These are phyloP conservation scores for Tulasnella calospora DNA, from an alignment of 768 basidiomycete species.

Conservation along the genomic window DNA sequence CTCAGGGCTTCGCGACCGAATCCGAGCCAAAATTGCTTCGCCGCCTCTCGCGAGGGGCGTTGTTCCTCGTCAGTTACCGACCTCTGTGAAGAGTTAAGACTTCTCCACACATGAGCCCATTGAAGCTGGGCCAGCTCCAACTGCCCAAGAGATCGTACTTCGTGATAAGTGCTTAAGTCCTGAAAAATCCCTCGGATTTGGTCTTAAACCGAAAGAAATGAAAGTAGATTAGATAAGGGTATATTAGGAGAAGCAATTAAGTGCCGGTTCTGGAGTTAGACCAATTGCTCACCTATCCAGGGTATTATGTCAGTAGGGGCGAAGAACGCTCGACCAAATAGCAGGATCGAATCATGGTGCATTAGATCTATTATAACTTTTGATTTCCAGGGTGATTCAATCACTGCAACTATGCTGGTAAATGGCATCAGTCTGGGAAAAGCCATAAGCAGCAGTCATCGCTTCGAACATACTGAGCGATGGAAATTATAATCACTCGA, in stretches of 20 bases:
- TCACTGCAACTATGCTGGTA: neutral
- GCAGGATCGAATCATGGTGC: neutral
- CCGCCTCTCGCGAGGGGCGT: neutral
- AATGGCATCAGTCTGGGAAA: neutral
- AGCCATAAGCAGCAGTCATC: neutral
- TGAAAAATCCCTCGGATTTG: neutral
- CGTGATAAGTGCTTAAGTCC: neutral
- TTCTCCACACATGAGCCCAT: neutral
- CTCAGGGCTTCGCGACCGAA: neutral
- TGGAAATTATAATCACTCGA: neutral
- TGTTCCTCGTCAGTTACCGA: neutral
- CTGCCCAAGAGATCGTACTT: neutral
- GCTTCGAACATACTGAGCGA: neutral
- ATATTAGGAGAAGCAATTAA: neutral
- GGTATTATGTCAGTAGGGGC: neutral
- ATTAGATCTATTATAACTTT: neutral
- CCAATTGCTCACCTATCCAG: neutral
- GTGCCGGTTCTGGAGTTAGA: neutral
- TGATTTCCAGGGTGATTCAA: neutral
- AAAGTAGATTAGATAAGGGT: neutral
- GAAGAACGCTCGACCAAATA: neutral
- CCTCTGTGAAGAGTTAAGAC: neutral
- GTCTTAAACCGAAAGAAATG: neutral
- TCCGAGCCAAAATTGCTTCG: neutral
- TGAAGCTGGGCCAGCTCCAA: neutral